phyloP scores from a whole-genome alignment of 805 yeast genomes.

The Wickerhamomyces bovis region DNA sequence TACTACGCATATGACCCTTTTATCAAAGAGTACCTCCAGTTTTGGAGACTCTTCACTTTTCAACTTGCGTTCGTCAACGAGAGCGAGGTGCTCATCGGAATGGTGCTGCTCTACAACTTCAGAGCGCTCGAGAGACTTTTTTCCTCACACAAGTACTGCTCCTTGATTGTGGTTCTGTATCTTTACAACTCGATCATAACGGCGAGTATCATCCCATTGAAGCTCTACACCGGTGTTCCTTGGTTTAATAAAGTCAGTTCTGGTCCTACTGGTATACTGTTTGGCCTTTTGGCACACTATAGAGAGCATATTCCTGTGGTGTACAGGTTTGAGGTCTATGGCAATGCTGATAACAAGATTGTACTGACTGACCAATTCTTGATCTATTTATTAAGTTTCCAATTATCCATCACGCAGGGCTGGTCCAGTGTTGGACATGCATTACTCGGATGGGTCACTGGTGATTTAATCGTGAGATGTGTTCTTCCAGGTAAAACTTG shows the following conservation, averaged over 20 bases:
- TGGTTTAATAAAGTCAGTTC: conserved; percentile 13
- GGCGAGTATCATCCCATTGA: conserved; percentile 8
- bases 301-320: conserved; percentile 33
- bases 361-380: conserved; percentile 29
- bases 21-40: conserved; percentile 26
- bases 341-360: conserved; percentile 11
- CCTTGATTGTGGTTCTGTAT: conserved; percentile 13
- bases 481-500: conserved; percentile 33
- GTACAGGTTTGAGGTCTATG: conserved; percentile 30
- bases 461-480: conserved; percentile 29
- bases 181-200: conserved; percentile 12
- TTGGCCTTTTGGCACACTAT: conserved; percentile 31
- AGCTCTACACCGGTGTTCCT: conserved; percentile 15
- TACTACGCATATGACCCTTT: conserved; percentile 29
- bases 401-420: conserved; percentile 27
- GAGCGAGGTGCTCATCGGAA: conserved; percentile 30
- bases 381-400: conserved; percentile 27
- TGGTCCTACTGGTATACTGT: conserved; percentile 31
- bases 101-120: conserved; percentile 32
- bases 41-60: conserved; percentile 23
- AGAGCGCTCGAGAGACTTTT: conserved; percentile 32
- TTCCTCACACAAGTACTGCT: conserved; percentile 31
- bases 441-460: conserved; percentile 31
- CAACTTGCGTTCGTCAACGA: conserved; percentile 23
- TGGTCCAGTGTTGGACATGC: conserved; percentile 25